phyloP scores from a whole-genome alignment of 352 stramenopile genomes.

The Pythium brassicae region DNA sequence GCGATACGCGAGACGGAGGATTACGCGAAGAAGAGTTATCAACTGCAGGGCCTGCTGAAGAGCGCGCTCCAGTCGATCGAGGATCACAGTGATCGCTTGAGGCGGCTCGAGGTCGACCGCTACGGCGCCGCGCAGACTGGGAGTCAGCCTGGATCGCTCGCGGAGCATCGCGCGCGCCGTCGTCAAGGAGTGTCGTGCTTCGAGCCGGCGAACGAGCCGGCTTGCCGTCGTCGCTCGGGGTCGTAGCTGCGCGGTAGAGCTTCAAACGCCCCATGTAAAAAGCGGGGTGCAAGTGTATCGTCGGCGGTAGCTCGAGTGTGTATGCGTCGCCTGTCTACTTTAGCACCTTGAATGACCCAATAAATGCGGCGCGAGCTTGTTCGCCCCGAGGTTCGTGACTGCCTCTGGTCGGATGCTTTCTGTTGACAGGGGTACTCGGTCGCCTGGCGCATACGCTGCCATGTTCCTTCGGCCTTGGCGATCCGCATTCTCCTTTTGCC shows the following conservation, averaged over 20 bases:
- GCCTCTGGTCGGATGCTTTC: no score
- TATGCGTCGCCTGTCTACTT: not conserved
- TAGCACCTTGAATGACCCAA: not conserved
- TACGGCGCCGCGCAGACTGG: not conserved
- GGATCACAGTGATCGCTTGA: no score
- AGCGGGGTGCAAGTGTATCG: not conserved
- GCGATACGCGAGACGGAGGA: no score
- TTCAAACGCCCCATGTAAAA: not conserved
- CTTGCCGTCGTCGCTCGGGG: not conserved
- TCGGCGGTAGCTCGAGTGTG: not conserved
- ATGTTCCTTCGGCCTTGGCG: not conserved
- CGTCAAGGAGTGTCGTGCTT: not conserved
- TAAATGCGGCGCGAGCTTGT: not conserved
- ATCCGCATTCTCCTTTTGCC: constrained; percentile 23
- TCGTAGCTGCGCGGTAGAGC: not conserved
- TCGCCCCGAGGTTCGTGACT: no score
- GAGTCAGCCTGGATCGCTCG: not conserved
- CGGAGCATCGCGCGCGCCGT: not conserved
- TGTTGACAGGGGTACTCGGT: constrained; percentile 13
- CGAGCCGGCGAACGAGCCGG: not conserved
- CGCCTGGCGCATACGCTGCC: constrained; percentile 8
- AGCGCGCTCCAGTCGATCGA: no score
- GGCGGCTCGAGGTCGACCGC: not conserved
- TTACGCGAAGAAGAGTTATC: no score
- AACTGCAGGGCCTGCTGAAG: no score